Base-by-base conservation (phyloP, 2,329 filamentous ascomycete species). In the Fusarium hainanense region DNA sequence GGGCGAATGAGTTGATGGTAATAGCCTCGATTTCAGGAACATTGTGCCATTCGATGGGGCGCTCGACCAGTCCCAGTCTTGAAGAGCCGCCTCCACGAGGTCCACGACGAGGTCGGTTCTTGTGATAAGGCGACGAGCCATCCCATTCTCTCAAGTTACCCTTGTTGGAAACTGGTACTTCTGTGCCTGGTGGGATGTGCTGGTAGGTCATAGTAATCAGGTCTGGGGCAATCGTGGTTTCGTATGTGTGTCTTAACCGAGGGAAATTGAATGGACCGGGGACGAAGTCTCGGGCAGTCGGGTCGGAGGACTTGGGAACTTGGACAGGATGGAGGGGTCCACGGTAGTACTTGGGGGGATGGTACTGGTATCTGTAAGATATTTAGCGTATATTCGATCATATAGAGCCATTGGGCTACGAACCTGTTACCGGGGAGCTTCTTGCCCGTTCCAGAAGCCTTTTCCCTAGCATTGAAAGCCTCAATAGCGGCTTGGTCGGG, bases 261-360 rank as follows among this genome's bases (percentile, higher is more conserved):
- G 95, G 92, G 51, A 92, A 85, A 77, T 91, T 92, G 85, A 98
- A 99, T 3, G 96, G 96, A 0, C 96, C 96, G 1, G 96, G 94
- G 27, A 92, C 85, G 80, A 96, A 99, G 77, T 93, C 86, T 77
- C 96, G 92, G 63, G 96, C 97, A 28, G 91, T 88, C 1, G 94
- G 94, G 76, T 98, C 93, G 68, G 94, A 96, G 54, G 90, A 88
- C 41, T 90, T 87, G n/a, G 93, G 95, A 63, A 93, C 92, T 83
- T 97, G 93, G 76, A 98, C 90, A 52, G 96, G 96, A 79, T 98
- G 94, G 25, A 98, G 86, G 69, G 94, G 94, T 59, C 96, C 96
- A 76, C 95, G 93, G 81, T 97, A 90, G 87, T 94, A 99, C 83
- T 95, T 96, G 69, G 96, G 96, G 52, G 95, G 91, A 70, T 94